These are phyloP conservation scores for Globisporangium nodosum DNA, from an alignment of 352 stramenopile genomes.

Conservation along the genomic window DNA sequence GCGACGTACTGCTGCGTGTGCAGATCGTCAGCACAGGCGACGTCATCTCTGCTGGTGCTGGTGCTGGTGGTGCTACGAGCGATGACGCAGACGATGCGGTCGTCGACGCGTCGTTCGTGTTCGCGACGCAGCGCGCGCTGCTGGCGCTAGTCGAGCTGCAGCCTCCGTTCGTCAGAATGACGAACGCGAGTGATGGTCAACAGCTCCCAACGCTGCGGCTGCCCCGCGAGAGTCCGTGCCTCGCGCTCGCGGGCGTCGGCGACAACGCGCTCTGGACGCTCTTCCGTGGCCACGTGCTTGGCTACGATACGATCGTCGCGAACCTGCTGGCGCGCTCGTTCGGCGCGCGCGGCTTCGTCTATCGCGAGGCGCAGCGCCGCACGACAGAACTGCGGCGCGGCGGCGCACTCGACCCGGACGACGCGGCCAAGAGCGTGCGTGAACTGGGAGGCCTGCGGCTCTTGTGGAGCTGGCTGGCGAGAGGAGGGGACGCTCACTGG, in stretches of 20 bases:
- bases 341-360: constrained; percentile 55
- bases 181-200: constrained; percentile 4
- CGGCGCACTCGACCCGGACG: constrained; percentile 41
- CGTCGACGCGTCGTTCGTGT: constrained; percentile 49
- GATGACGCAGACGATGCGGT: neutral
- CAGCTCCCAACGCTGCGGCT: constrained; percentile 34
- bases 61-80: too few species aligned
- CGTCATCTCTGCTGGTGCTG: too few species aligned
- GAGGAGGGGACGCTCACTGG: neutral
- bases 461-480: neutral
- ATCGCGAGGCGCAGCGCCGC: constrained; percentile 47
- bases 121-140: constrained; percentile 54
- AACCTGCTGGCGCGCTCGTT: constrained; percentile 86
- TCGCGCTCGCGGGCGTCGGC: constrained; percentile 38
- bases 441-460: neutral
- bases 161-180: neutral
- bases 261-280: constrained; percentile 31
- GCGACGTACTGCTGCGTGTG: constrained; percentile 27
- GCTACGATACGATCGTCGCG: constrained; percentile 90
- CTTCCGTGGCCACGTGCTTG: constrained; percentile 42
- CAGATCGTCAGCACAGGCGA: constrained; percentile 1
- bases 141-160: constrained; percentile 52
- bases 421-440: constrained; percentile 27
- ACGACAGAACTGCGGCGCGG: constrained; percentile 65
- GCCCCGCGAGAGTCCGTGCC: constrained; percentile 35